Evolutionary conservation across 2,329 filamentous ascomycete genomes (phyloP), one percentile per base, ranked within the genome.

Genomic region (Aureobasidium sp.): DNA sequence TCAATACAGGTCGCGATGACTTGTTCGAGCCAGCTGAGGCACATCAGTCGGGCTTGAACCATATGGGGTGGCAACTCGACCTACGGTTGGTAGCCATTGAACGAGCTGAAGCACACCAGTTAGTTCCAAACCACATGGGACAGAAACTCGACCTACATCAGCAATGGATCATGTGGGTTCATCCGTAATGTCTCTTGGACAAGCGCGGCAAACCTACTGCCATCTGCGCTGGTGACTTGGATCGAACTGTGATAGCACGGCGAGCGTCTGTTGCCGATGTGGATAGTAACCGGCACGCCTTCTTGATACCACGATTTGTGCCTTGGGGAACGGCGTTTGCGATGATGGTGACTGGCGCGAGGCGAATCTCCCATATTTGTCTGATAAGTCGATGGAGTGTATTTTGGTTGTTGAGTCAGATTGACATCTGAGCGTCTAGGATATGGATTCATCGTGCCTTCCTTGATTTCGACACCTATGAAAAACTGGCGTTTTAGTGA

Each of bases 1-100:
- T 70, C 65, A 55, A 74, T 68, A 62, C 70, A 73, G 6, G 69
- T 64, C 23, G 62, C 63, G 5, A 74, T 63, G 21, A 73, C 64
- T 13, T 72, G 65, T 47, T 68, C 65, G 6, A 74, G 69, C 70
- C 70, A 73, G 8, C 63, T 64, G 33, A 11, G 23, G 42, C 1
- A 11, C 5, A 47, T 37, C 33, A 25, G 9, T 46, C 21, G 29
- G 42, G 33, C 6, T 33, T 1, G 9, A 21, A 17, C 2, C 33
- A 38, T 6, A 6, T 10, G 9, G 10, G 15, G 29, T 9, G 6
- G 3, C 21, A 13, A 13, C 1, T 38, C 13, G 4, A 29, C 63
- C 10, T 47, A 64, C 61, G 69, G 65, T 54, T 71, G 67, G 55
- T 71, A 71, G 9, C 69, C 69, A 33, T 70, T 73, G 62, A 71